Evolutionary conservation across 163 green algal species (phyloP).

Genomic region (Chlamydomonas reinhardtii): DNA sequence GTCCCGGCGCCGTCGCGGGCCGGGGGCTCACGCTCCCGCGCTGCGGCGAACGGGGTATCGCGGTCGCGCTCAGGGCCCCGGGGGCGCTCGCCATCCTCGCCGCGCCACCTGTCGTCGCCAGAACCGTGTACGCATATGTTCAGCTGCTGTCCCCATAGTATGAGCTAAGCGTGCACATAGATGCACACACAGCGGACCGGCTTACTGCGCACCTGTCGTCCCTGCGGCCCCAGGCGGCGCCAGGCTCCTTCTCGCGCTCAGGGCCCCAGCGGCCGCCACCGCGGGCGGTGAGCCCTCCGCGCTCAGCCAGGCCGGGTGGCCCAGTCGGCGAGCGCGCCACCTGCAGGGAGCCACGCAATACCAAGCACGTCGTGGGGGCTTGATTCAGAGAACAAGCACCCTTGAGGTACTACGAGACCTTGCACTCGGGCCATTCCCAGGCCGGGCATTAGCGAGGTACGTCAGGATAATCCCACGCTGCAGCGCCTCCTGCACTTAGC

Average conservation of each 20-base stretch:
- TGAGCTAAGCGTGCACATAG: no score
- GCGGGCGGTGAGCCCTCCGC: not conserved
- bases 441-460: no score
- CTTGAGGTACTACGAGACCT: no score
- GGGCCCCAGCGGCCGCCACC: conserved; percentile 4
- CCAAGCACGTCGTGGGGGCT: no score
- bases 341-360: not conserved
- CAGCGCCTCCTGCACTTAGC: no score
- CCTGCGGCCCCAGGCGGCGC: not conserved
- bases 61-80: not conserved
- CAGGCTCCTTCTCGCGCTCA: conserved; percentile 26
- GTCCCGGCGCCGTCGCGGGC: not conserved
- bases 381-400: no score
- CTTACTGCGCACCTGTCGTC: conserved; percentile 26
- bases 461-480: no score
- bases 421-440: no score
- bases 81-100: conserved; percentile 7
- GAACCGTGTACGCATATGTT: no score
- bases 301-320: conserved; percentile 8
- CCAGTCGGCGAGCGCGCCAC: conserved; percentile 10
- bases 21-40: not conserved
- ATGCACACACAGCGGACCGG: no score
- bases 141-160: no score
- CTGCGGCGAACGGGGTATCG: not conserved
- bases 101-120: conserved; percentile 48